Base-by-base conservation (phyloP, 2,329 filamentous ascomycete species). In the Lachnellula hyalina region DNA sequence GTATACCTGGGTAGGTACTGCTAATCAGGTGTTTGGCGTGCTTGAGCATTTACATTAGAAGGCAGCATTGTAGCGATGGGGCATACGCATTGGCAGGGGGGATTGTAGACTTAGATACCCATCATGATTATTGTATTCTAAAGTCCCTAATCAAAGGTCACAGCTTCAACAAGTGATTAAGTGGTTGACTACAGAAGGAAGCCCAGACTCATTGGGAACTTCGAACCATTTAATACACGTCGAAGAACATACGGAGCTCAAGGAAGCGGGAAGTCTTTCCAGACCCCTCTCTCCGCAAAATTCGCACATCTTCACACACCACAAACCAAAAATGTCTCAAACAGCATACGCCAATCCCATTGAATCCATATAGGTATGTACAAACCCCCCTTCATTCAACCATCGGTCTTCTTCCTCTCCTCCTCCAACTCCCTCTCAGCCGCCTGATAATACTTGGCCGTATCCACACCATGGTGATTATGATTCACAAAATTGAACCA, bases 401-500 rank as follows among this genome's bases (percentile, higher is more conserved):
- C 21, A 40, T 53, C 45, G 41, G 23, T 40, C 25, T 12, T 50
- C 47, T 36, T 8, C 64, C 56, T 70, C 71, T 51, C 91, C 40
- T 85, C 86, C 75, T 96, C 94, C 67, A 99, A 75, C 74, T 99
- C 94, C 72, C 86, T 80, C 79, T 99, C 94, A 7, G 94, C 94
- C 73, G 96, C 90, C 71, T 87, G 86, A 75, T 96, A 99, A 77
- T 99, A 99, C 78, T 99, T 99, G 62, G 93, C 91, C 34, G 94
- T 99, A 72, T 99, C 94, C 56, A 99, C 89, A 65, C 94, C 94
- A 72, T 99, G 94, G 71, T 84, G 82, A 70, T 83, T 86, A 75
- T 99, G 94, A 75, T 99, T 97, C 69, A 96, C 93, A 75, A 99
- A 88, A 79, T 99, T 99, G 76, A 96, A 93, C 94, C 92, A 97